Evolutionary conservation across 2,329 filamentous ascomycete species (phyloP).

Genomic region (Hymenoscyphus infarciens): DNA sequence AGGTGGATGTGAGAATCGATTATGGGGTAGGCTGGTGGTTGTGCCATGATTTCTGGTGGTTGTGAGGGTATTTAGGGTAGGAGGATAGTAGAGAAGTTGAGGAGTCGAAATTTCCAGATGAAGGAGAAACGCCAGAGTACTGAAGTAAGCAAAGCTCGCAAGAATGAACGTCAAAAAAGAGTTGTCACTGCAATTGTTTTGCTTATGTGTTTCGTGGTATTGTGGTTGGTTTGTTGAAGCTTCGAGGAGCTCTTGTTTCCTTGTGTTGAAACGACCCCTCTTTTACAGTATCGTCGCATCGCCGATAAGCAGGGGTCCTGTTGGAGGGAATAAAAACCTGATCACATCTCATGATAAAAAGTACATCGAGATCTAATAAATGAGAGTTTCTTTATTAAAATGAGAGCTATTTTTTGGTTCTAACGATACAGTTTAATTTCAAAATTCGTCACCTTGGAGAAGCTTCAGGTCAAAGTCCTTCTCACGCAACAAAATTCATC

Average conservation of each 20-base stretch:
- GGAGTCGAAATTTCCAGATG: not conserved
- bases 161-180: not conserved
- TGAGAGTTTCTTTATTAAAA: not conserved
- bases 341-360: slow-evolving; percentile 1
- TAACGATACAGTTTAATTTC: not conserved
- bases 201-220: not conserved
- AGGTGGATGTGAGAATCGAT: slow-evolving; percentile 93
- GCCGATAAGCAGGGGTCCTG: slow-evolving; percentile 4
- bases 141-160: not conserved
- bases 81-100: not conserved
- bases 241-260: not conserved
- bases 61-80: not conserved
- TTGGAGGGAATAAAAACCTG: not conserved
- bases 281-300: slow-evolving; percentile 2
- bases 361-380: not conserved
- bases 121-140: not conserved
- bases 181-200: not conserved
- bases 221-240: not conserved
- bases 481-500: no score
- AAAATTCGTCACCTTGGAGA: no score
- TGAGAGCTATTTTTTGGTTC: not conserved
- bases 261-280: not conserved
- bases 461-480: no score
- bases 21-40: slow-evolving; percentile 46
- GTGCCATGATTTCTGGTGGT: slow-evolving; percentile 31